phyloP scores from a whole-genome alignment of 2,329 filamentous ascomycete genomes.

The Neonectria ditissima region DNA sequence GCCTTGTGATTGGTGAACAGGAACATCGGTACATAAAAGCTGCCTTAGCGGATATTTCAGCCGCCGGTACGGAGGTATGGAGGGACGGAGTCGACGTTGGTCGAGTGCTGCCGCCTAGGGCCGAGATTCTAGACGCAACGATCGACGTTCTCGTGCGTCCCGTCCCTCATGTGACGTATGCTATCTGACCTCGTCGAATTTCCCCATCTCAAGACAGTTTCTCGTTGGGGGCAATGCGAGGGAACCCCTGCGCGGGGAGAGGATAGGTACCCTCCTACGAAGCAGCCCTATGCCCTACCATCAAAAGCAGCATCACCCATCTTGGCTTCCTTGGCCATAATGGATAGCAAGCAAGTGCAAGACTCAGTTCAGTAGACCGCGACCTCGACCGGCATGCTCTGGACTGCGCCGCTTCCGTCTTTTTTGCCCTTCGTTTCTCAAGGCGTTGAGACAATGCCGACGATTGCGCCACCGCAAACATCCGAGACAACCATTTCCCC shows the following conservation, averaged over 20 bases:
- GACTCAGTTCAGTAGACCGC: not conserved
- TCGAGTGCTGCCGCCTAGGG: constrained; percentile 1
- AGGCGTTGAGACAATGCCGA: constrained; percentile 9
- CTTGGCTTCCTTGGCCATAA: constrained; percentile 8
- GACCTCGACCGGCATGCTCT: not conserved
- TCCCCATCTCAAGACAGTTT: constrained; percentile 24
- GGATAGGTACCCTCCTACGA: too few species aligned
- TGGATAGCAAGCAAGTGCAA: not conserved
- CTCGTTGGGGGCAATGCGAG: constrained; percentile 10
- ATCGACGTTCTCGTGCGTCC: constrained; percentile 33
- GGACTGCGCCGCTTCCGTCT: constrained; percentile 8
- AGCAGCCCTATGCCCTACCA: not conserved
- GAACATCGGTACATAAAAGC: too few species aligned
- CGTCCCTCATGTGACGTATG: constrained; percentile 40
- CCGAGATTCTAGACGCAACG: constrained; percentile 35
- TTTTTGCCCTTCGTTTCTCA: not conserved
- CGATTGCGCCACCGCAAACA: constrained; percentile 11
- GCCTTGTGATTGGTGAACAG: too few species aligned
- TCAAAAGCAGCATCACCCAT: not conserved
- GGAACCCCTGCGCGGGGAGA: constrained; percentile 27
- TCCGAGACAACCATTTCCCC: constrained; percentile 21
- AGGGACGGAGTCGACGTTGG: not conserved
- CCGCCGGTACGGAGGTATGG: not conserved
- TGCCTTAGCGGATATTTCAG: too few species aligned
- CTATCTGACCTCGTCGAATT: constrained; percentile 24